Evolutionary conservation across 768 basidiomycete species (phyloP).

Genomic region (Pleurotus tuber-regium): DNA sequence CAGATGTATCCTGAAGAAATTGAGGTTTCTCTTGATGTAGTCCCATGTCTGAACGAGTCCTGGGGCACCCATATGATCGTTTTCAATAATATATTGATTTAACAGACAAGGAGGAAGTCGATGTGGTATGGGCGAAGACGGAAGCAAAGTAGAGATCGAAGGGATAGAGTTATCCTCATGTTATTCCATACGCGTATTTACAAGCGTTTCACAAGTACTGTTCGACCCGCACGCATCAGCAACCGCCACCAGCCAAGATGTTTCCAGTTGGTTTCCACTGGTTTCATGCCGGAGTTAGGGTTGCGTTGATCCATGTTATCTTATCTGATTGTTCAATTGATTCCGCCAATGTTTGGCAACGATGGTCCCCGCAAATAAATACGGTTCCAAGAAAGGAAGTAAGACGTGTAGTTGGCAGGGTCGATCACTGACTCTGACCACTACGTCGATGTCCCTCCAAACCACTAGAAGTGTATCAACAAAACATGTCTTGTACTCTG

Average conservation of each 20-base stretch:
- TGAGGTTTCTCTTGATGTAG: conserved; percentile 6
- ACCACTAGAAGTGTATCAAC: conserved; percentile 42
- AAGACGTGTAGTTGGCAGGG: too few relatives aligned
- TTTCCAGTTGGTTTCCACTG: background rate
- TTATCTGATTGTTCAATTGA: too few relatives aligned
- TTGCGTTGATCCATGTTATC: conserved; percentile 1
- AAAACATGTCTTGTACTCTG: conserved; percentile 82
- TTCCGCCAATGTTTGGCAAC: too few relatives aligned
- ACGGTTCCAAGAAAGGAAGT: too few relatives aligned
- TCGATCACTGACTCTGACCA: too few relatives aligned
- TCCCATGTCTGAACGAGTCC: background rate
- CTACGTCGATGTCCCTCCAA: conserved; percentile 18
- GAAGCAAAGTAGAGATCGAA: background rate
- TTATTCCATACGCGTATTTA: too few relatives aligned
- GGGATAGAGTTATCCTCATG: background rate
- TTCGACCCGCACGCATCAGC: background rate
- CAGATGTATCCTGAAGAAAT: conserved; percentile 42
- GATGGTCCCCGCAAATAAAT: too few relatives aligned
- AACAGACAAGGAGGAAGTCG: background rate
- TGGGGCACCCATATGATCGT: background rate
- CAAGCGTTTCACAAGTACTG: too few relatives aligned
- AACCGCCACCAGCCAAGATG: background rate
- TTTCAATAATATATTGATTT: background rate
- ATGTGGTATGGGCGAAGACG: background rate
- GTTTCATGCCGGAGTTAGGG: background rate